Conservation (phyloP, 352 stramenopile genomes). For the Pythium oligandrum region DNA sequence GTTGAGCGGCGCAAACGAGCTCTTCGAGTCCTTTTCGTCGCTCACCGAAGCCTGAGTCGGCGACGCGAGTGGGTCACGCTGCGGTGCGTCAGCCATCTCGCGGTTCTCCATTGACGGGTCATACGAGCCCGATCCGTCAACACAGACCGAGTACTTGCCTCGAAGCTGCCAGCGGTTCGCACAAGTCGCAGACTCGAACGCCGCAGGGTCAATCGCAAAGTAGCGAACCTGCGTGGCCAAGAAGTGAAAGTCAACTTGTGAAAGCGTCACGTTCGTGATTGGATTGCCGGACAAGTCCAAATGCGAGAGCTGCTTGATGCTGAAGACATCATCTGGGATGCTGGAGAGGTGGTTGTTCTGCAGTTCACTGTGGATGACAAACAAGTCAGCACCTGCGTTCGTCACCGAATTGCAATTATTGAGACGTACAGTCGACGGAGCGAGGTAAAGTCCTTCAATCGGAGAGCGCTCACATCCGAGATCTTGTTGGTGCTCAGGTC, state of each 20-base stretch:
- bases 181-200: slow-evolving; percentile 10
- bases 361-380: neutral
- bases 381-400: neutral
- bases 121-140: too few relatives aligned
- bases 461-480: too few relatives aligned
- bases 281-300: neutral
- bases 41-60: too few relatives aligned
- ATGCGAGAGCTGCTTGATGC: neutral
- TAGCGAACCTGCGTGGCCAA: neutral
- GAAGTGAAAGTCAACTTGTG: neutral
- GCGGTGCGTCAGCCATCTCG: too few relatives aligned
- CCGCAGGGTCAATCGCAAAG: neutral
- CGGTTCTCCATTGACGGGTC: too few relatives aligned
- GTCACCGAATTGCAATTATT: too few relatives aligned
- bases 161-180: slow-evolving; percentile 9
- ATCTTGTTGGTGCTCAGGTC: too few relatives aligned
- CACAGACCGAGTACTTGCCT: slow-evolving; percentile 15
- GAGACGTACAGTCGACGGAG: too few relatives aligned
- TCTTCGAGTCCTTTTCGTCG: too few relatives aligned
- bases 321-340: neutral
- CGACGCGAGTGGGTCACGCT: too few relatives aligned
- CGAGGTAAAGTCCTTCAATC: too few relatives aligned
- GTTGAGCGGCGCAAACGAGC: neutral
- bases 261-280: neutral
- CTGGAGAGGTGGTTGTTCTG: neutral